Base-by-base conservation (phyloP, 108 stramenopile genomes). In the Nitzschia sp. region DNA sequence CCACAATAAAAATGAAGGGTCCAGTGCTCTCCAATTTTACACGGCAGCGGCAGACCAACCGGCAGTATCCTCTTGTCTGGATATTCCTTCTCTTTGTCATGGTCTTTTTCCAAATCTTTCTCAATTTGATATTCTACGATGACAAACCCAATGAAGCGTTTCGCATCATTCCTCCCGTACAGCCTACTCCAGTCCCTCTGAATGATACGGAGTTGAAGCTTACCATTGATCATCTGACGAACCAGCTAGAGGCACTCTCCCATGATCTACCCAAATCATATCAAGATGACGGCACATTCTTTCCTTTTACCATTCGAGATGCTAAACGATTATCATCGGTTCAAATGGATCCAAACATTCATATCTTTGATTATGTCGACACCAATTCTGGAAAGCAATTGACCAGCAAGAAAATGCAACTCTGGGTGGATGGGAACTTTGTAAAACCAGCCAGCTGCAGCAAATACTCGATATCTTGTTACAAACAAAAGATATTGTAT, bases 241-340 rank as follows among this genome's bases (percentile, higher is more conserved):
- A 24, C 8, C 61, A 62, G 24, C 6, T 62, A 14, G 42, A 43
- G 40, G 21, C 42, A 24, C 17, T 46, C 22, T 10, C 14, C 9
- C 38, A 62, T 3, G 2, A 10, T 5, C 10, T 39, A 25, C 11
- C 21, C 11, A 12, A 21, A 24, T 3, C 43, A 3, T 62, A 62
- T 46, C 61, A 62, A 44, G 61, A 62, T 12, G 61, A 62, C 44
- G 61, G 43, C 61, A 11, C 1, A n/a, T 72, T 72, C 41, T 54
- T 50, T 24, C 71, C 70, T 12, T 77, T 77, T 53, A 71, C 65
- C 21, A 77, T 77, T 12, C 70, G 76, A 40, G 76, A 77, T 64
- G 41, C 70, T 11, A 70, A 53, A 34, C 70, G 76, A 7, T 48
- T 70, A 25, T 41, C 64, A 11, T 57, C 67, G 19, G 53, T 55